phyloP scores from a whole-genome alignment of 1,139 yeast genomes.

The Candida tetrigidarum region DNA sequence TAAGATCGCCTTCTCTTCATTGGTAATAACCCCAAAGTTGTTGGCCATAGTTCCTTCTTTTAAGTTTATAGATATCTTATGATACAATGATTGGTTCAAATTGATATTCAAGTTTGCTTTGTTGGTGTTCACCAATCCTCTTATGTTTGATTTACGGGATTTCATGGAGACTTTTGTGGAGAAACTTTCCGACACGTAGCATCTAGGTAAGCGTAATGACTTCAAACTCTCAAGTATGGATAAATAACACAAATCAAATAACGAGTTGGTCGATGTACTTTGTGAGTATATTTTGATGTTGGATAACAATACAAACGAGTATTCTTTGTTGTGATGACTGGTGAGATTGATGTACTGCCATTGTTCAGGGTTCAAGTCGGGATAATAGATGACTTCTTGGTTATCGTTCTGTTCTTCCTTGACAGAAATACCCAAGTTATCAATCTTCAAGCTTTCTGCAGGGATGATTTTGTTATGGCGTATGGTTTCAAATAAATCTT shows the following conservation, averaged over 20 bases:
- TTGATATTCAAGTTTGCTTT: conserved; percentile 38
- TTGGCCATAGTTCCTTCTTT: conserved; percentile 52
- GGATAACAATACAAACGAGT: conserved; percentile 71
- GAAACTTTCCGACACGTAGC: conserved; percentile 57
- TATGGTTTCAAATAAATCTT: conserved; percentile 62
- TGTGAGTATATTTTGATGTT: conserved; percentile 73
- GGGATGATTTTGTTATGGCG: conserved; percentile 59
- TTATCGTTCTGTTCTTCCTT: conserved; percentile 33
- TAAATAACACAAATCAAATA: conserved; percentile 77
- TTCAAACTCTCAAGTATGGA: conserved; percentile 68
- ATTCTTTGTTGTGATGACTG: conserved; percentile 35
- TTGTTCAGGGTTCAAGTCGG: conserved; percentile 32
- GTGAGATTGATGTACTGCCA: conserved; percentile 19
- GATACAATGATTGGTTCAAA: conserved; percentile 24
- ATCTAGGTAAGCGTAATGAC: conserved; percentile 64
- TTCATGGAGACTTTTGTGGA: conserved; percentile 52
- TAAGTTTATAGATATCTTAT: conserved; percentile 37
- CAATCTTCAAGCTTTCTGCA: conserved; percentile 46
- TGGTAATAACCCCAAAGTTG: conserved; percentile 64
- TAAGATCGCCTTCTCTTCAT: conserved; percentile 40
- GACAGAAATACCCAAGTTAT: conserved; percentile 54
- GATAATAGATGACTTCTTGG: conserved; percentile 40
- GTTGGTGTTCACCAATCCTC: conserved; percentile 51
- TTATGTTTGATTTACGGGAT: conserved; percentile 36
- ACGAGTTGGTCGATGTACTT: conserved; percentile 58